Conservation (phyloP, 1,284 basidiomycete species). For the Termitomyces sp. region DNA sequence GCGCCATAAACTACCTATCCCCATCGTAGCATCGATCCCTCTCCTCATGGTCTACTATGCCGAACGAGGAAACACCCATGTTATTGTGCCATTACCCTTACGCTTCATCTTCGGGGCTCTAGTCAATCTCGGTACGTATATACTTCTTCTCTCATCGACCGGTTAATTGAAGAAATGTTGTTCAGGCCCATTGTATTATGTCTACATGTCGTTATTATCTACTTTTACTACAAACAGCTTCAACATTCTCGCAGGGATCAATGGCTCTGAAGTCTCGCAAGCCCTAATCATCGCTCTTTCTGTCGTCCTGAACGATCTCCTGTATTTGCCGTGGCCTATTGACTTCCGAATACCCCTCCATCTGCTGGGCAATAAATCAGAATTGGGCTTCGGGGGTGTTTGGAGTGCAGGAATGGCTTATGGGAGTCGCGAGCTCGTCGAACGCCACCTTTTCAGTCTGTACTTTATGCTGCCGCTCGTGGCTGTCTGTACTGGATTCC, state of each 20-base stretch:
- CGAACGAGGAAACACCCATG: slow-evolving; percentile 86
- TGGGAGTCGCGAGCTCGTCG: slow-evolving; percentile 83
- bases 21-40: slow-evolving; percentile 92
- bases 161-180: slow-evolving; percentile 4
- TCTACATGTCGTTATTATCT: slow-evolving; percentile 94
- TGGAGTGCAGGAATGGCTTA: slow-evolving; percentile 81
- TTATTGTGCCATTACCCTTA: slow-evolving; percentile 87
- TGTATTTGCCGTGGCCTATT: slow-evolving; percentile 85
- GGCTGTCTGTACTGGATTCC: slow-evolving; percentile 83
- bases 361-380: slow-evolving; percentile 58
- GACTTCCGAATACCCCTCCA: slow-evolving; percentile 67
- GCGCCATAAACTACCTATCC: slow-evolving; percentile 97
- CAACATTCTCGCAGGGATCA: slow-evolving; percentile 98
- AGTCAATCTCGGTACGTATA: slow-evolving; percentile 77
- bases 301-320: slow-evolving; percentile 85
- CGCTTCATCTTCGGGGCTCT: slow-evolving; percentile 70
- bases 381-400: slow-evolving; percentile 68
- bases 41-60: slow-evolving; percentile 96
- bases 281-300: slow-evolving; percentile 90
- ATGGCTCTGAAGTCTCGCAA: slow-evolving; percentile 93
- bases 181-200: slow-evolving; percentile 87
- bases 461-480: slow-evolving; percentile 96
- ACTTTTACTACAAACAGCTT: slow-evolving; percentile 98
- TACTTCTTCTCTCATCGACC: background rate
- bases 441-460: slow-evolving; percentile 89